These are phyloP conservation scores for Apiotrichum akiyoshidainum DNA, from an alignment of 1,284 basidiomycete species.

Conservation along the genomic window DNA sequence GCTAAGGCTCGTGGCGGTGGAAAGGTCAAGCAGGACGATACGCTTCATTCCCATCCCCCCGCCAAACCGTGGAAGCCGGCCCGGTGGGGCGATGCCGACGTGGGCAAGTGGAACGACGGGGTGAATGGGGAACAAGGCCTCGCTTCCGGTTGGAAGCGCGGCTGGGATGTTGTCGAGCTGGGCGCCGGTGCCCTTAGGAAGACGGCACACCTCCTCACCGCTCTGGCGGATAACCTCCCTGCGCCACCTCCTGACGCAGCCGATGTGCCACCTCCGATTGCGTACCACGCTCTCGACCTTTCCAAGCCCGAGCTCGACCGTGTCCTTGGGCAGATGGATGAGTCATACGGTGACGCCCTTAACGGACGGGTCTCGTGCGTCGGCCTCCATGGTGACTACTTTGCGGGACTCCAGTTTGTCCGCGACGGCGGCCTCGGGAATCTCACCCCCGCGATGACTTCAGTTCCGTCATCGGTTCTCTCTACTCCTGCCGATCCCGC, in stretches of 20 bases:
- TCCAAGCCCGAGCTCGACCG: conserved; percentile 81
- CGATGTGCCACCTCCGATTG: conserved; percentile 58
- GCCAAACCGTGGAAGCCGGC: conserved; percentile 43
- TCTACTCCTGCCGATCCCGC: neutral
- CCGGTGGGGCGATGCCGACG: conserved; percentile 61
- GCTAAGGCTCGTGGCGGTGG: neutral
- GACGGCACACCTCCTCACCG: conserved; percentile 79
- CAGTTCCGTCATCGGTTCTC: conserved; percentile 1
- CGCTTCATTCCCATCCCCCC: conserved; percentile 13
- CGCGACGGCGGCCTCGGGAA: conserved; percentile 50
- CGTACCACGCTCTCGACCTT: conserved; percentile 91
- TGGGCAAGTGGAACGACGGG: conserved; percentile 66
- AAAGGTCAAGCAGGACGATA: conserved; percentile 3
- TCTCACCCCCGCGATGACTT: conserved; percentile 18
- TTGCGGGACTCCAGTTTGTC: conserved; percentile 65
- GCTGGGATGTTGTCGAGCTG: conserved; percentile 69
- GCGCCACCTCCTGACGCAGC: conserved; percentile 26
- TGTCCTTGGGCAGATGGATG: conserved; percentile 67
- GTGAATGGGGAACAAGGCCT: conserved; percentile 56
- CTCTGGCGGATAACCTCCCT: conserved; percentile 58
- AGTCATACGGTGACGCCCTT: conserved; percentile 64
- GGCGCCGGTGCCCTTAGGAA: conserved; percentile 86
- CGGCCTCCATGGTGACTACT: conserved; percentile 86
- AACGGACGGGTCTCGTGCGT: conserved; percentile 68
- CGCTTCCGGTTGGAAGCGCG: conserved; percentile 32